These are phyloP conservation scores for Colletotrichum endophyticum DNA, from an alignment of 2,329 filamentous ascomycete genomes.

Conservation along the genomic window DNA sequence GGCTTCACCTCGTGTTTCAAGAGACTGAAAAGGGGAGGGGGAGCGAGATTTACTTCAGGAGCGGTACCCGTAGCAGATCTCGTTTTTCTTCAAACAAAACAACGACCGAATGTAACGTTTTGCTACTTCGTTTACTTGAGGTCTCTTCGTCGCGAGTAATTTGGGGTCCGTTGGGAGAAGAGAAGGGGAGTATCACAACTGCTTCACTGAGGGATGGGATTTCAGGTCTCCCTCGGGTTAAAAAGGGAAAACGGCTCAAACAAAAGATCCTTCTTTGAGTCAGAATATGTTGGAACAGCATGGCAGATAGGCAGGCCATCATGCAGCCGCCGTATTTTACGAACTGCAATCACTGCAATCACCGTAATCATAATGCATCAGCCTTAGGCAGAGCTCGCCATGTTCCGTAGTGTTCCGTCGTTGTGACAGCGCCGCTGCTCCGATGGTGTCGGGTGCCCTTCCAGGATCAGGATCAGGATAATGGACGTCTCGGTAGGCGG, in stretches of 20 bases:
- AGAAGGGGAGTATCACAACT: not conserved
- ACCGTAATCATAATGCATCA: not conserved
- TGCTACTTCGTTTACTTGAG: not conserved
- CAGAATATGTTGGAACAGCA: not conserved
- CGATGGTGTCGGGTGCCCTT: not conserved
- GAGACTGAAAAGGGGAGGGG: not conserved
- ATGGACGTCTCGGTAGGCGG: not conserved
- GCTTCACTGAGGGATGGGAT: not conserved
- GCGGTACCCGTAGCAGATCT: not conserved
- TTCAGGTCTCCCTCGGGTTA: not conserved
- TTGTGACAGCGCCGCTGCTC: not conserved
- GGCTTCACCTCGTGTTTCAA: conserved; percentile 5
- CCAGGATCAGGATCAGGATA: not conserved
- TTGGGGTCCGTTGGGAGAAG: not conserved
- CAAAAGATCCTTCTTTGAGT: not conserved
- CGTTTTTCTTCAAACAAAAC: conserved; percentile 2
- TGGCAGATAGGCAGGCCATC: not conserved
- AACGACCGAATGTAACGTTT: not conserved
- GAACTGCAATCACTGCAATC: not conserved
- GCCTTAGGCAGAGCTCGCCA: not conserved
- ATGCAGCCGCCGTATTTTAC: not conserved
- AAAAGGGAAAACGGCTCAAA: not conserved
- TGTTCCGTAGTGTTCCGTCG: not conserved
- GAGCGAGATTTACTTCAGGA: not conserved
- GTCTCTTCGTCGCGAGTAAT: not conserved